Conservation (phyloP, 352 stramenopile genomes). For the Phytophthora pini region DNA sequence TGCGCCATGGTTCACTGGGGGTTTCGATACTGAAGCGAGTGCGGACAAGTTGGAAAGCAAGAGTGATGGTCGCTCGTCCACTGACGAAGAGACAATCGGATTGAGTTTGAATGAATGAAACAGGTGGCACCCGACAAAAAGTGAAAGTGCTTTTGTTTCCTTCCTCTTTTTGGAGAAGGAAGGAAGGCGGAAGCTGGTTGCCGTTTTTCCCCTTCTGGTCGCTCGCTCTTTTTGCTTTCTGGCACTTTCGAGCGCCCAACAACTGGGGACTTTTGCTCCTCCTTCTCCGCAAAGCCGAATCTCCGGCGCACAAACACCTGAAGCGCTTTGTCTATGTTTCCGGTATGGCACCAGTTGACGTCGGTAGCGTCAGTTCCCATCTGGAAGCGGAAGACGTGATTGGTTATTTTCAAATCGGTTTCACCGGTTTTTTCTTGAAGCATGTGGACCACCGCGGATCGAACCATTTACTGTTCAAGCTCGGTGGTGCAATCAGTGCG, state of each 20-base stretch:
- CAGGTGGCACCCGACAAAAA: constrained; percentile 23
- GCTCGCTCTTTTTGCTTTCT: constrained; percentile 51
- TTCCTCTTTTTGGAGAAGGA: constrained; percentile 1
- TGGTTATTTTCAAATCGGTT: constrained; percentile 5
- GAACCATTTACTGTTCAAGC: not conserved
- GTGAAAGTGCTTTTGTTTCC: constrained; percentile 18
- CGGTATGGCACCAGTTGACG: not conserved
- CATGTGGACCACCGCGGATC: constrained; percentile 5
- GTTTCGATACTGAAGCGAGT: constrained; percentile 14
- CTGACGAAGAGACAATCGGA: constrained; percentile 30
- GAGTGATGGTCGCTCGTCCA: constrained; percentile 35
- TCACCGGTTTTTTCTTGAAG: not conserved
- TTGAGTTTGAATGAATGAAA: constrained; percentile 7
- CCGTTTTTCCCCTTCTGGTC: constrained; percentile 6
- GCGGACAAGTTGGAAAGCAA: constrained; percentile 11
- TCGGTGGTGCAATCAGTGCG: constrained; percentile 30
- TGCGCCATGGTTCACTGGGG: constrained; percentile 50
- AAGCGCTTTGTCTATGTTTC: constrained; percentile 16
- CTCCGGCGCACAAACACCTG: constrained; percentile 14
- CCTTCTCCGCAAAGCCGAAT: constrained; percentile 21
- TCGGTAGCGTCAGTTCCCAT: constrained; percentile 13
- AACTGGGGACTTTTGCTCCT: constrained; percentile 9
- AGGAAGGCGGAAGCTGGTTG: not conserved
- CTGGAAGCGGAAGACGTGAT: constrained; percentile 3
- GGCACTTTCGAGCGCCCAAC: constrained; percentile 24